Percentiles rank a stretch among this genome's conserved stretches.
Evolutionary conservation across 129 eudicot species (phyloP).

Genomic region (Cynara cardunculus): DNA sequence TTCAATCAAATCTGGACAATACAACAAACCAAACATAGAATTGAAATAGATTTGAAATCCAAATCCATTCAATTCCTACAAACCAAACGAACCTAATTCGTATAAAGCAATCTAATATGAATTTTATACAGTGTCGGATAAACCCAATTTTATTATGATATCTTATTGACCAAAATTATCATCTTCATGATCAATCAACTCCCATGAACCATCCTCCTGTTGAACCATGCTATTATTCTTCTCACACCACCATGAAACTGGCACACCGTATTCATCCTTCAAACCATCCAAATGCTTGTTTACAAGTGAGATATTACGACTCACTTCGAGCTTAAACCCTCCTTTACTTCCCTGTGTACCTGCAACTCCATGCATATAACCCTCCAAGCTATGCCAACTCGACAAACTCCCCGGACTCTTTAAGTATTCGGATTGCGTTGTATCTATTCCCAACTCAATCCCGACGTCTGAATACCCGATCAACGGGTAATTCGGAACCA

Average conservation of each 20-base stretch:
- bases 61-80: too few species aligned
- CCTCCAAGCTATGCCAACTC: slow-evolving; percentile 75
- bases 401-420: slow-evolving; percentile 55
- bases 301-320: slow-evolving; percentile 55
- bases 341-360: slow-evolving; percentile 68
- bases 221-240: slow-evolving; percentile 91
- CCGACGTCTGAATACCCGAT: slow-evolving; percentile 73
- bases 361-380: slow-evolving; percentile 86
- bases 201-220: slow-evolving; percentile 86
- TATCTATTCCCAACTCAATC: slow-evolving; percentile 51
- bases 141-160: too few species aligned
- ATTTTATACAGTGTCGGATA: too few species aligned
- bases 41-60: too few species aligned
- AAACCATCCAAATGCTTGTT: slow-evolving; percentile 59
- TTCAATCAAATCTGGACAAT: too few species aligned
- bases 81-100: too few species aligned
- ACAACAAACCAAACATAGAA: too few species aligned
- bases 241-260: slow-evolving; percentile 68
- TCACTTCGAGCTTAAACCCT: slow-evolving; percentile 56
- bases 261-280: slow-evolving; percentile 68
- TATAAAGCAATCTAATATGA: too few species aligned
- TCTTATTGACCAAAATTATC: slow-evolving; percentile 31
- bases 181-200: slow-evolving; percentile 61
- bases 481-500: slow-evolving; percentile 65
- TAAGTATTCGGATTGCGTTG: slow-evolving; percentile 51